phyloP scores from a whole-genome alignment of 75 land plant genomes.

The Pinus tabuliformis region DNA sequence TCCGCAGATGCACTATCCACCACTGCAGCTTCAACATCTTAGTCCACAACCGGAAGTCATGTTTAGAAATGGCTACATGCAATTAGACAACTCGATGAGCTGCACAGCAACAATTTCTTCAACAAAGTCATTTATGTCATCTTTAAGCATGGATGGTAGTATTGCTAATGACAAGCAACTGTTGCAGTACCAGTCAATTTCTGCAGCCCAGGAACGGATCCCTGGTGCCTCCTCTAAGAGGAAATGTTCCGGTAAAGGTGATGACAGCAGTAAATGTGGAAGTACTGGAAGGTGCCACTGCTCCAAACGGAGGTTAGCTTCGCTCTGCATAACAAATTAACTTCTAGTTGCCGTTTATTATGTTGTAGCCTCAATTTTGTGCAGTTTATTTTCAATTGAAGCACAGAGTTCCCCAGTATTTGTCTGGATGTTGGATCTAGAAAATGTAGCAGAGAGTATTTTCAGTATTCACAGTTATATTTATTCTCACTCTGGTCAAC shows the following conservation, averaged over 20 bases:
- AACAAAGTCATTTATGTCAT: slow-evolving; percentile 63
- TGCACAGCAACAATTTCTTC: slow-evolving; percentile 73
- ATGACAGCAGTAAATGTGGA: slow-evolving; percentile 35
- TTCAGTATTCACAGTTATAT: too few species aligned
- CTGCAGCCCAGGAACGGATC: slow-evolving; percentile 16
- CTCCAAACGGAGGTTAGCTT: slow-evolving; percentile 29
- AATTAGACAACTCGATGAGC: slow-evolving; percentile 69
- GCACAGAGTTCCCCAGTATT: background rate
- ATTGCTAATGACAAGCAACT: slow-evolving; percentile 44
- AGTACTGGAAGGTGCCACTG: slow-evolving; percentile 28
- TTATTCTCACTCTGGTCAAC: background rate
- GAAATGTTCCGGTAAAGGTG: slow-evolving; percentile 13
- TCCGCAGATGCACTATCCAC: slow-evolving; percentile 45
- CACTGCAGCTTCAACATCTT: slow-evolving; percentile 3
- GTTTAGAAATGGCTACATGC: slow-evolving; percentile 37
- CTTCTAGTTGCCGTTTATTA: background rate
- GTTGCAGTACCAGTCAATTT: slow-evolving; percentile 32
- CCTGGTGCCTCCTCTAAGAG: slow-evolving; percentile 10
- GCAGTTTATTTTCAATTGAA: background rate
- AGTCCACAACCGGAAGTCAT: slow-evolving; percentile 28
- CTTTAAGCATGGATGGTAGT: slow-evolving; percentile 77
- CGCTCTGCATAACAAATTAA: background rate
- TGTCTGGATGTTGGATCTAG: background rate
- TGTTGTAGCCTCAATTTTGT: background rate
- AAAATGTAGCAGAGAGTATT: background rate